Percentiles rank a stretch among this genome's conserved stretches.
phyloP scores from a whole-genome alignment of 208 protist genomes.

The Leishmania major region DNA sequence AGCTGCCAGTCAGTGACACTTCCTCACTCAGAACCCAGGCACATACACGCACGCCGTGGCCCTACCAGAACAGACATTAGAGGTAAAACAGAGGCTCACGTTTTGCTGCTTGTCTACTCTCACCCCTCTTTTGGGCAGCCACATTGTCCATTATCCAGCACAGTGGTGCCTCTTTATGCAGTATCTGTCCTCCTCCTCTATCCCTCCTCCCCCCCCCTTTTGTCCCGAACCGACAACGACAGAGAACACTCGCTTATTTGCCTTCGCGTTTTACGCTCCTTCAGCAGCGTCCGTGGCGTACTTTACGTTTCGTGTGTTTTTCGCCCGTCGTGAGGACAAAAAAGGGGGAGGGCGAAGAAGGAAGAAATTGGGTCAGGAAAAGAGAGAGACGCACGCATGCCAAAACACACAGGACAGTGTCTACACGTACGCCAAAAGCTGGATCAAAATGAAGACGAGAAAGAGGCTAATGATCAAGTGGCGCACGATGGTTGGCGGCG shows the following conservation, averaged over 20 bases:
- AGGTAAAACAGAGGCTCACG: background rate
- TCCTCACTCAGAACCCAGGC: background rate
- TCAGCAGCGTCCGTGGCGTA: background rate
- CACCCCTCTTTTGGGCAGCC: no score
- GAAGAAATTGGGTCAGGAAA: background rate
- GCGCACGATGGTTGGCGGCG: slow-evolving; percentile 4
- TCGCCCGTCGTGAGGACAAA: background rate
- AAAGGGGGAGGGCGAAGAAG: background rate
- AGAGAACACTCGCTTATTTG: background rate
- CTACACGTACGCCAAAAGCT: slow-evolving; percentile 30
- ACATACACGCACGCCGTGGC: background rate
- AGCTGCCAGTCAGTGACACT: background rate
- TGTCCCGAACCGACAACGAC: background rate
- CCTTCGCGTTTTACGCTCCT: background rate
- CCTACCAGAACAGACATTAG: no score
- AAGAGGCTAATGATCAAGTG: slow-evolving; percentile 17
- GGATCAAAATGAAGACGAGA: slow-evolving; percentile 27
- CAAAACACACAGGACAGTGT: no score
- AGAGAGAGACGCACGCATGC: background rate
- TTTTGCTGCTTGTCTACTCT: background rate
- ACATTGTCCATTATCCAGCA: background rate
- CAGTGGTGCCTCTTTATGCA: background rate
- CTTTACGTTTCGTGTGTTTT: background rate
- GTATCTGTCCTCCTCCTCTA: background rate
- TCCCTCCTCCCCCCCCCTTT: background rate